Conservation (phyloP, 176 grass and related monocot species). For the Thinopyrum elongatum region DNA sequence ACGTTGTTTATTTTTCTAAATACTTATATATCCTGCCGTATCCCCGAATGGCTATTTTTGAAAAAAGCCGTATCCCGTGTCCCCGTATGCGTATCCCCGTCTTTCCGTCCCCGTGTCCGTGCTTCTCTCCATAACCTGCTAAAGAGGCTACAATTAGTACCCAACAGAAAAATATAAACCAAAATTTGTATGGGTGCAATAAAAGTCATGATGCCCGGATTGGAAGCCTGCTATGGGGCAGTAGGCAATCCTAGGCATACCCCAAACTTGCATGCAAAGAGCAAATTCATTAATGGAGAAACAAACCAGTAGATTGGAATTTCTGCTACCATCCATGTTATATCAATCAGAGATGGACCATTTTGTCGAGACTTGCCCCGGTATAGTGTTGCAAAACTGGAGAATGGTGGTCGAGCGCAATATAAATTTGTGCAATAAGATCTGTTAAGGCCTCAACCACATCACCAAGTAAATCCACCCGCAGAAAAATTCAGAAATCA, state of each 20-base stretch:
- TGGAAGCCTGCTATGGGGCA: too few relatives aligned
- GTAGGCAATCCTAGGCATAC: not conserved
- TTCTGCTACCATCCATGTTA: not conserved
- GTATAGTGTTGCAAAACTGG: conserved; percentile 68
- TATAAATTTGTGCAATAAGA: conserved; percentile 70
- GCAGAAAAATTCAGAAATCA: not conserved
- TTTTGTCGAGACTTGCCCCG: conserved; percentile 34
- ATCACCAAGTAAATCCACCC: conserved; percentile 79
- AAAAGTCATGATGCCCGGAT: too few relatives aligned
- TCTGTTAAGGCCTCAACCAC: conserved; percentile 59
- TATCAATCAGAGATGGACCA: not conserved
- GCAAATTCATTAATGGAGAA: conserved; percentile 13
- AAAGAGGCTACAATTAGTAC: too few relatives aligned
- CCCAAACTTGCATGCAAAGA: not conserved
- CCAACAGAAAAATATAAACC: too few relatives aligned
- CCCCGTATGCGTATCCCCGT: too few relatives aligned
- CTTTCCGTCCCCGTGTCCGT: too few relatives aligned
- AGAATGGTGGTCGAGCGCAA: conserved; percentile 67
- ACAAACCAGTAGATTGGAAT: not conserved
- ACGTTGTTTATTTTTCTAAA: too few relatives aligned
- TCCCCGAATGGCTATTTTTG: too few relatives aligned
- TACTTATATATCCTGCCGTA: too few relatives aligned
- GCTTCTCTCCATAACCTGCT: too few relatives aligned
- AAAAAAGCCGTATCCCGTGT: too few relatives aligned
- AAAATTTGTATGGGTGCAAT: too few relatives aligned